Evolutionary conservation across 768 basidiomycete genomes (phyloP).

Genomic region (Leucosporidium yakuticum): DNA sequence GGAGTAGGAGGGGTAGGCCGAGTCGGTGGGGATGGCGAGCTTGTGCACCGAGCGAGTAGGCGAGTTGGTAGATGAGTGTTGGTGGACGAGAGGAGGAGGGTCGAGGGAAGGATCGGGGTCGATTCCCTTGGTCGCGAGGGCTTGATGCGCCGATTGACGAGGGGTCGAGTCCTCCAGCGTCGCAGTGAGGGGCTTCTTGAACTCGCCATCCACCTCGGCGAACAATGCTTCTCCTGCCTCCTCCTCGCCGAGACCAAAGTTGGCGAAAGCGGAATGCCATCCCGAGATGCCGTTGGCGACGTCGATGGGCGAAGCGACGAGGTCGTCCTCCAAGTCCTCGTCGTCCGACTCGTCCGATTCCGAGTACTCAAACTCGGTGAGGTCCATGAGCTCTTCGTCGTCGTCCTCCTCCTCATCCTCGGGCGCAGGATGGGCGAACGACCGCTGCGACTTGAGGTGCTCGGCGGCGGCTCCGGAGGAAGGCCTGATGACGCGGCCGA

Average conservation of each 20-base stretch:
- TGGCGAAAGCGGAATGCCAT: constrained; percentile 21
- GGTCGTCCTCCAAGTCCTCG: constrained; percentile 28
- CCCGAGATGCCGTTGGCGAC: constrained; percentile 26
- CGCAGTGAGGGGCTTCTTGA: not conserved
- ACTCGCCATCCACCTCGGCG: not conserved
- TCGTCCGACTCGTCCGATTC: constrained; percentile 22
- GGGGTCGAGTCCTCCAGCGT: constrained; percentile 6
- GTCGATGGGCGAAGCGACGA: constrained; percentile 15
- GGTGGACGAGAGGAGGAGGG: constrained; percentile 3
- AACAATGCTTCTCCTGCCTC: not conserved
- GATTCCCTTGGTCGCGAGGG: not conserved
- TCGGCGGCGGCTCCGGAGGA: not conserved
- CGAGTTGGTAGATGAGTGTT: not conserved
- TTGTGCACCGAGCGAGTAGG: no score
- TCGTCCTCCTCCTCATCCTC: not conserved
- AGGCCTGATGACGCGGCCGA: constrained; percentile 12
- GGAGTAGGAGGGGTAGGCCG: no score
- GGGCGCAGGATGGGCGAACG: not conserved
- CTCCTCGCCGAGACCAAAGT: constrained; percentile 9
- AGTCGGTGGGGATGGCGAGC: no score
- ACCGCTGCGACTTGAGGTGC: not conserved
- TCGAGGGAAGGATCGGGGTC: not conserved
- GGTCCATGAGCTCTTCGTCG: constrained; percentile 18
- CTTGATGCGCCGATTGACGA: constrained; percentile 1
- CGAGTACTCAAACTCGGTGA: constrained; percentile 29